Evolutionary conservation across 1,284 basidiomycete species (phyloP), one percentile per base, ranked within the genome.

Genomic region (Uromyces viciae-fabae): DNA sequence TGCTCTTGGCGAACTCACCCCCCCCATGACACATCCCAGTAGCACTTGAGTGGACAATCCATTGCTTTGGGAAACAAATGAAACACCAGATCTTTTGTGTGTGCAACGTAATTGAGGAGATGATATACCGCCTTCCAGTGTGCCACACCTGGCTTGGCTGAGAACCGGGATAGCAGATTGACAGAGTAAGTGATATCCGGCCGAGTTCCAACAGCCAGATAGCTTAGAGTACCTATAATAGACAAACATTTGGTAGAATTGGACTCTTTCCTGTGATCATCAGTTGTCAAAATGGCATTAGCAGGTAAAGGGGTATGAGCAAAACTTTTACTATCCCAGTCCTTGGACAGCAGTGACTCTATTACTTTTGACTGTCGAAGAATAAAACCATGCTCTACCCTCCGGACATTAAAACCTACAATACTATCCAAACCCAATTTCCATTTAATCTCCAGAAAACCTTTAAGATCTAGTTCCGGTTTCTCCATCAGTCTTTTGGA

Each of bases 391-490:
- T 4, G 3, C 4, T 19, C n/a, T 14, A 19, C 3, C 66, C 66
- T 3, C 43, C 43, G 38, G 19, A 42, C n/a, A 2, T 69, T 3
- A 4, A 46, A 15, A 17, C 33, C 66, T 3, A 69, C n/a, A 38
- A 64, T 31, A 5, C 33, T 22, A 5, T 73, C 43, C 14, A 73
- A 3, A 8, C 46, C 28, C 7, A 58, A 2, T 4, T 52, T 36
- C 72, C 46, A 75, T 36, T 76, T 76, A 8, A 76, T 66, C 28
- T 40, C 8, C 19, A 66, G n/a, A 25, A 31, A 17, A 3, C 42
- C 46, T 33, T 43, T 38, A 8, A 77, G 36, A n/a, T 11, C 42
- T 17, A 19, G 9, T 38, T 49, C 31, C 1, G 68, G 7, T 40
- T 49, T 19, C 15, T 33, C n/a, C n/a, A 76, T 14, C 2, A 33